Evolutionary conservation across 805 yeast genomes (phyloP), one percentile per base, ranked within the genome.

Genomic region (Diddensiella transvaalensis): DNA sequence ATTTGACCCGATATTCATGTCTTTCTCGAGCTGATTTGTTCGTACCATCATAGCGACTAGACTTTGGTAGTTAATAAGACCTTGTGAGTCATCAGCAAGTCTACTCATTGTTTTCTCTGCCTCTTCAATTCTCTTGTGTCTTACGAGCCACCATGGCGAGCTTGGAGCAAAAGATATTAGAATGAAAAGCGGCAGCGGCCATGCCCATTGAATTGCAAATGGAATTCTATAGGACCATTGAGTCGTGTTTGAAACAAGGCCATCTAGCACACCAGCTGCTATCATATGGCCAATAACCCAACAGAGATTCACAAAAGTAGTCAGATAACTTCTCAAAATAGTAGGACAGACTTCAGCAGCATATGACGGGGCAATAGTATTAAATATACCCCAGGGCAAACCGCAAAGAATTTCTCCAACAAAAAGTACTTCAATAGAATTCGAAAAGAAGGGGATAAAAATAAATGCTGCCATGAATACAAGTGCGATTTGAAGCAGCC

Each of bases 171-270:
- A 75, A 35, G 17, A 44, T 2, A 52, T 44, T 4, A 35, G 40
- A 2, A 76, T 60, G 22, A 70, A 55, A 19, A 79, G 59, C 33
- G 80, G 80, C 13, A 72, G 57, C 3, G 80, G 77, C 81, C 81
- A 79, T 2, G 69, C 64, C 84, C 84, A 80, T 62, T 80, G 84
- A n/a, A 79, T 50, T 2, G 79, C 83, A 58, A 75, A 77, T 6
- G 84, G 83, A 39, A 78, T 67, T 46, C 73, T 66, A 60, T 76
- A 80, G 4, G 79, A 71, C 67, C 70, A 56, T 18, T 68, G 58
- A 24, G 64, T 50, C 2, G 51, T 52, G 26, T 49, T 49, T 44
- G 23, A 37, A 13, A 40, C 49, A 22, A 44, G 43, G 21, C 68
- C 77, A 53, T 67, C 70, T 53, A 71, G 64, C 17, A 80, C 75